Evolutionary conservation across 2,329 filamentous ascomycete species (phyloP).

Genomic region (Pseudogymnoascus sp.): DNA sequence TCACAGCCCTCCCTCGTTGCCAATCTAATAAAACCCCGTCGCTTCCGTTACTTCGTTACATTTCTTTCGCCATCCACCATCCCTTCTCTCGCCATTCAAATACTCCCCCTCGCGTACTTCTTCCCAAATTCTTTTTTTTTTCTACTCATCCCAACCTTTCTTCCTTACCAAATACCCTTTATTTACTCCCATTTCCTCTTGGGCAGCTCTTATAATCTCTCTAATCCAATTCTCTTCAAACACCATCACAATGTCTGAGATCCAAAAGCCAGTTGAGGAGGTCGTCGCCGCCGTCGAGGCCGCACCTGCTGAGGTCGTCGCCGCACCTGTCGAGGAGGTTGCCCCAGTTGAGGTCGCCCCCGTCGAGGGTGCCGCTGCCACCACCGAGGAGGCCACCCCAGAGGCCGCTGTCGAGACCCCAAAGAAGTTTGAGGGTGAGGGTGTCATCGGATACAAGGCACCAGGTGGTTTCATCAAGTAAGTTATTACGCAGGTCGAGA

Average conservation of each 20-base stretch:
- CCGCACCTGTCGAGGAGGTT: slow-evolving; percentile 31
- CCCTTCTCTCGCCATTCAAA: slow-evolving; percentile 6
- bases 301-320: slow-evolving; percentile 25
- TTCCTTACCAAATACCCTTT: slow-evolving; percentile 1
- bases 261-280: slow-evolving; percentile 53
- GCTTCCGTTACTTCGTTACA: slow-evolving; percentile 6
- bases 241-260: slow-evolving; percentile 46
- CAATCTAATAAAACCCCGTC: slow-evolving; percentile 7
- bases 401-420: slow-evolving; percentile 34
- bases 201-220: slow-evolving; percentile 14
- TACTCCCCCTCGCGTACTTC: slow-evolving; percentile 3
- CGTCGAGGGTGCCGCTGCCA: slow-evolving; percentile 30
- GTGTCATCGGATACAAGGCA: slow-evolving; percentile 81
- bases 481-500: slow-evolving; percentile 31
- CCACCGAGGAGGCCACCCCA: slow-evolving; percentile 29
- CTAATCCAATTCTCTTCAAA: slow-evolving; percentile 10
- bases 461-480: slow-evolving; percentile 77
- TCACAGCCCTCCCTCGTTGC: neutral
- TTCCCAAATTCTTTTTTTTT: slow-evolving; percentile 4
- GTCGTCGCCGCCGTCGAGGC: slow-evolving; percentile 30
- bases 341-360: slow-evolving; percentile 29
- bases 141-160: slow-evolving; percentile 7
- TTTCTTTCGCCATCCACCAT: slow-evolving; percentile 7
- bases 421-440: slow-evolving; percentile 68
- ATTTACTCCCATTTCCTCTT: neutral